Conservation (phyloP, 139 green algal genomes). For the Marvania coccoides region DNA sequence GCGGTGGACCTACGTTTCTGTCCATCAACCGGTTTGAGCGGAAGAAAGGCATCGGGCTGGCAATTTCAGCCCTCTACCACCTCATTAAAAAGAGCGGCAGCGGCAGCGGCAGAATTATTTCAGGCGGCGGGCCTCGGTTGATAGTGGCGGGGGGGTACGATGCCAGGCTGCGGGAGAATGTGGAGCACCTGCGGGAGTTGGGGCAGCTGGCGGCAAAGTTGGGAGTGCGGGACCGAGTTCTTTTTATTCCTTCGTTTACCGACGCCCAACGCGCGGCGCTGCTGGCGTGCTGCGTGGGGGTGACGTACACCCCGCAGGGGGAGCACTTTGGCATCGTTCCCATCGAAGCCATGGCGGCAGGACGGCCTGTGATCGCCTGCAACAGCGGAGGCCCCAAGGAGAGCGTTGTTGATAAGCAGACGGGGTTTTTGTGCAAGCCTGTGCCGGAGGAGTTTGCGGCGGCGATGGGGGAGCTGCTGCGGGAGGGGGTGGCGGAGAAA, state of each 20-base stretch:
- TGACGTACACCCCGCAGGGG: slow-evolving; percentile 85
- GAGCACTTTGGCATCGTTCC: slow-evolving; percentile 99
- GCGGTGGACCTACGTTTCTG: slow-evolving; percentile 58
- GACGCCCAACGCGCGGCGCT: slow-evolving; percentile 59
- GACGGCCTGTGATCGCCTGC: slow-evolving; percentile 78
- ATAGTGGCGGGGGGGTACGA: slow-evolving; percentile 89
- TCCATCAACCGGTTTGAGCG: slow-evolving; percentile 98
- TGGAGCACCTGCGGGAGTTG: slow-evolving; percentile 75
- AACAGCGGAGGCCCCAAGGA: slow-evolving; percentile 78
- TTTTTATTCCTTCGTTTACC: slow-evolving; percentile 82
- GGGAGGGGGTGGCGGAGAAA: not conserved
- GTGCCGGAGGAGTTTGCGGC: slow-evolving; percentile 32
- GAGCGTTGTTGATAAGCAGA: slow-evolving; percentile 55
- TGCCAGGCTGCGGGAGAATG: slow-evolving; percentile 77
- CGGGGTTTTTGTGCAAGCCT: slow-evolving; percentile 63
- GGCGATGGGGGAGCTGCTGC: slow-evolving; percentile 44
- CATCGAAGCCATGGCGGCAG: slow-evolving; percentile 89
- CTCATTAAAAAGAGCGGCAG: slow-evolving; percentile 19
- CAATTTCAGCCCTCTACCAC: slow-evolving; percentile 62
- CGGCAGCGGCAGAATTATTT: too few species aligned
- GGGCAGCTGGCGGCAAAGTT: slow-evolving; percentile 37
- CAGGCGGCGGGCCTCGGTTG: slow-evolving; percentile 5
- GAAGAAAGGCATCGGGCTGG: slow-evolving; percentile 92
- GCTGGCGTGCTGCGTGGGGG: slow-evolving; percentile 48
- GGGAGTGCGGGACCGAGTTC: slow-evolving; percentile 51